Evolutionary conservation across 148 eudicot species (phyloP).

Genomic region (Vaccinium myrtillus): DNA sequence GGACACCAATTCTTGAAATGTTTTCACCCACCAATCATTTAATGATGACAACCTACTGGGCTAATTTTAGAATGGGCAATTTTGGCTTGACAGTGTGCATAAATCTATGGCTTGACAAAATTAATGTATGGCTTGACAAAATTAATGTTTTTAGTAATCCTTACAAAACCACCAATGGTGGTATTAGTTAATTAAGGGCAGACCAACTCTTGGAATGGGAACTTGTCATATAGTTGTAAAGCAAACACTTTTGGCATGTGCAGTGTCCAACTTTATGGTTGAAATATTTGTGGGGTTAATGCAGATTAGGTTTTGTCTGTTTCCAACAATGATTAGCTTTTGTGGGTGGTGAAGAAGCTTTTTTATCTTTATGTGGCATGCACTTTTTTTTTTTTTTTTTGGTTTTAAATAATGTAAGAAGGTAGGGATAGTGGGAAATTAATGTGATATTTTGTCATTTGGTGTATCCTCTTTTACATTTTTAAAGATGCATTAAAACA

Average conservation of each 20-base stretch:
- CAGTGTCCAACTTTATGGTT: background rate
- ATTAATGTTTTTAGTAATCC: too few relatives aligned
- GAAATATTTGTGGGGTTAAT: slow-evolving; percentile 7
- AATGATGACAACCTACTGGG: too few relatives aligned
- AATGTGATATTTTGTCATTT: background rate
- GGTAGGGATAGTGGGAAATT: background rate
- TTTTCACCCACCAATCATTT: too few relatives aligned
- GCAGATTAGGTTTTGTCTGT: slow-evolving; percentile 5
- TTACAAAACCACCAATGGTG: background rate
- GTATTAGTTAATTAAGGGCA: background rate
- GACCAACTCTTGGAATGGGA: slow-evolving; percentile 3
- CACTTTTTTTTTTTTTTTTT: background rate
- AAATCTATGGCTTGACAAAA: too few relatives aligned
- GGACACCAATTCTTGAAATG: too few relatives aligned
- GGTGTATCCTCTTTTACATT: background rate
- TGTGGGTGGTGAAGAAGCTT: background rate
- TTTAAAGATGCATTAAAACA: background rate
- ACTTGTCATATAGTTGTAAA: background rate
- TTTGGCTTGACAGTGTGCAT: too few relatives aligned
- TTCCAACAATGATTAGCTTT: slow-evolving; percentile 4
- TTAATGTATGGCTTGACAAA: too few relatives aligned
- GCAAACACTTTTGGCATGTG: slow-evolving; percentile 9
- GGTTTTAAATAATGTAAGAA: background rate
- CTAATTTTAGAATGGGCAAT: too few relatives aligned
- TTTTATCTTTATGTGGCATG: background rate